Base-by-base conservation (phyloP, 2,329 filamentous ascomycete genomes). In the Geosmithia putterillii region DNA sequence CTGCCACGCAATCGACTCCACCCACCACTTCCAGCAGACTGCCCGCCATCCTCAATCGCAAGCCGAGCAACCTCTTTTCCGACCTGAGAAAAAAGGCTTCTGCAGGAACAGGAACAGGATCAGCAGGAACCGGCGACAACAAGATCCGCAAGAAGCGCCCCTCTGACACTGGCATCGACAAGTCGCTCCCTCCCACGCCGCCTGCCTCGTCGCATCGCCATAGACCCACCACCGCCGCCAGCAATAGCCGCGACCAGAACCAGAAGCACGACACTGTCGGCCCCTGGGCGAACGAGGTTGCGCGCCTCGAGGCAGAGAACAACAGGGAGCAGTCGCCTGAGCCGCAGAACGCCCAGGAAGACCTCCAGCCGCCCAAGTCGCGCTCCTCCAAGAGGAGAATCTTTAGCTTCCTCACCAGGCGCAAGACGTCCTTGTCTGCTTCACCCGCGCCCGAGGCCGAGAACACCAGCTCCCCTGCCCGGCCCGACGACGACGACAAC, bases 231-330 rank as follows among this genome's bases (percentile, higher is more conserved):
- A 21, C 15, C 41, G 19, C 32, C 6, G 41, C 43, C 18, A 41
- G 7, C 22, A 28, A 9, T 14, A 44, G 25, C 25, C 20, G 28
- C n/a, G 7, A n/a, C 20, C 22, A 22, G 25, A 41, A 14, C 23
- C 21, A 38, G 22, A 38, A 46, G 9, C 14, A 38, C 34, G 18
- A 23, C 10, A 35, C 41, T 17, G 41, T 25, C 18, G 38, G 22
- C 14, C 41, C 28, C 25, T 58, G 58, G 53, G 60, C 58, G 15
- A 56, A 62, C 48, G 63, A 66, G 48, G 58, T 63, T 40, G 65
- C 66, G 44, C 67, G 62, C 44, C 59, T 65, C 43, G 64, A 71
- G 46, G 64, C 61, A 34, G 70, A 74, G 50, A 68, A 64, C 28
- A 72, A 50, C 65, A 32, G 28, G 10, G 28, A 12, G 10, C 28